Evolutionary conservation across 164 flowering plant genomes (phyloP), one percentile per base, ranked within the genome.

Genomic region (Annona squamosa): DNA sequence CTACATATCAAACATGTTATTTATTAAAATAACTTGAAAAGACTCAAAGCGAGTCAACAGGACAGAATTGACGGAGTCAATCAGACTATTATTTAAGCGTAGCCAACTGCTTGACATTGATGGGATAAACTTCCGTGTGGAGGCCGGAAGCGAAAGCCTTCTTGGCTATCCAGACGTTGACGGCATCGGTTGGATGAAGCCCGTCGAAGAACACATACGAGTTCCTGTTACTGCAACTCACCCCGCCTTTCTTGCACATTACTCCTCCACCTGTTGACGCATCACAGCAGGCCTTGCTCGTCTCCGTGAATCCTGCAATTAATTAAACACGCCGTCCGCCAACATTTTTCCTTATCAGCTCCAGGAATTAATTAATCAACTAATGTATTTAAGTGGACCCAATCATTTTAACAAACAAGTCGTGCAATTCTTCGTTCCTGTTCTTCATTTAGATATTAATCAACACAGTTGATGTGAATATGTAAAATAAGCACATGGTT

Each of bases 141-240:
- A 45, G 64, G 46, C 44, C n/a, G 9, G 91, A 88, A 42, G 45
- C n/a, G 69, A 71, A 91, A 56, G 88, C 96, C 75, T 79, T 89
- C 7, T 68, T 74, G 2, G 87, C 91, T 12, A 91, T 74, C 3
- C 75, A 62, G 18, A 42, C 65, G 73, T 87, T 84, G n/a, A 88
- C 87, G 45, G 88, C 88, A 72, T 89, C 90, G 17, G 90, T 84
- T 6, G 87, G 87, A 78, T 91, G 93, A 72, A 86, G 67, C 16
- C 91, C 96, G 76, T 91, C 96, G 67, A 86, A 91, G 80, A 74
- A 91, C 62, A 87, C 84, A 72, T 86, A 75, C 16, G 9, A 10
- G 4, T 4, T 74, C 61, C 93, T 79, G 45, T 87, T 70, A 9
- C n/a, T 37, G 76, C 93, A 88, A 1, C 72, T 71, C 0, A 9